These are phyloP conservation scores for Neoboletus brunneissimus DNA, from an alignment of 768 basidiomycete species.

Conservation along the genomic window DNA sequence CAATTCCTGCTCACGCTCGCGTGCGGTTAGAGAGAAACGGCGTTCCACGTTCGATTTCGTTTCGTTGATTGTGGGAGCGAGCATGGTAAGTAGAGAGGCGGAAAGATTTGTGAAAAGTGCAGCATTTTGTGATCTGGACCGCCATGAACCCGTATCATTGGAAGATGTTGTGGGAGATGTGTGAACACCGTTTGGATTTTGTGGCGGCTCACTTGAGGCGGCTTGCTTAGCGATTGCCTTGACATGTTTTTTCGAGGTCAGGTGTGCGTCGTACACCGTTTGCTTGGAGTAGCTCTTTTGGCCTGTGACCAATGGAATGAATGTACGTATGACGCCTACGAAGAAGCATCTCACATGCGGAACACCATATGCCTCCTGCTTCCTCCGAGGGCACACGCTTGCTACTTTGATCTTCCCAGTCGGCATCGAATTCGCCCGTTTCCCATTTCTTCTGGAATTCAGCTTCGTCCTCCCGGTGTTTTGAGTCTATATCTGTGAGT, in stretches of 20 bases:
- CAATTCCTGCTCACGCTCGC: constrained; percentile 93
- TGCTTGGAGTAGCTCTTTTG: constrained; percentile 95
- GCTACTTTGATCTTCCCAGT: constrained; percentile 59
- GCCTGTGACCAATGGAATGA: constrained; percentile 45
- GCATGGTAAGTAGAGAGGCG: constrained; percentile 60
- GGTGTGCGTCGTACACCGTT: constrained; percentile 95
- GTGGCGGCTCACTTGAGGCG: constrained; percentile 32
- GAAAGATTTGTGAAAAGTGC: constrained; percentile 73
- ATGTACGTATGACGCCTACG: not conserved
- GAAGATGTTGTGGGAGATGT: constrained; percentile 32
- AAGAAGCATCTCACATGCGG: constrained; percentile 66
- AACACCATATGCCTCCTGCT: constrained; percentile 83
- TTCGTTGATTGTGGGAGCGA: constrained; percentile 71
- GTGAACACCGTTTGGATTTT: constrained; percentile 35
- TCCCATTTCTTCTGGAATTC: constrained; percentile 86
- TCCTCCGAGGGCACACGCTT: constrained; percentile 44
- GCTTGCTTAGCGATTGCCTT: constrained; percentile 84
- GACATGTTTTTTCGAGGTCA: constrained; percentile 93
- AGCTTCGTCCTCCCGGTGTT: constrained; percentile 57
- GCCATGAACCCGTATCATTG: constrained; percentile 29
- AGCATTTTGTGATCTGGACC: constrained; percentile 55
- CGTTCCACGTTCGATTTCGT: constrained; percentile 97
- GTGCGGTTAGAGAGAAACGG: constrained; percentile 93
- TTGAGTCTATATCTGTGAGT: constrained; percentile 68
- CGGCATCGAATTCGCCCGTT: constrained; percentile 60